Conservation (phyloP, 148 eudicot species). For the Silene latifolia region DNA sequence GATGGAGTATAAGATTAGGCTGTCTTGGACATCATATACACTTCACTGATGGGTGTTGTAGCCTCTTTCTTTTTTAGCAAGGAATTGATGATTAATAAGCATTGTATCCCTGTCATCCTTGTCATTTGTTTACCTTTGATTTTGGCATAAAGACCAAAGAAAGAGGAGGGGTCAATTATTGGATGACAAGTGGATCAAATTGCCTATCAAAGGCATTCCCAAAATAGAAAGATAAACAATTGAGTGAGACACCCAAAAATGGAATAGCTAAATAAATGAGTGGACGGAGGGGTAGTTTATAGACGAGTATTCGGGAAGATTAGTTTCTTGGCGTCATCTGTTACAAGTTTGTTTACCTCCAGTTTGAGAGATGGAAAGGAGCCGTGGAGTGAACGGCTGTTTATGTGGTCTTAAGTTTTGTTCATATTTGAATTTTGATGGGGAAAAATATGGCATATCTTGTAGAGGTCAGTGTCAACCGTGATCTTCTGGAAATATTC, state of each 20-base stretch:
- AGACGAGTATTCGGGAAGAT: neutral
- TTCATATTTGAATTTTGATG: conserved; percentile 1
- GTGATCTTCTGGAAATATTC: neutral
- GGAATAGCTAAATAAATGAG: no score
- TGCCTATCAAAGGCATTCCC: no score
- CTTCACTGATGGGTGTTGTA: neutral
- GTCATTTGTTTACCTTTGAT: no score
- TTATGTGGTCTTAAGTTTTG: neutral
- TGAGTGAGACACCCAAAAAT: no score
- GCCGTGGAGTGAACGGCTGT: conserved; percentile 18
- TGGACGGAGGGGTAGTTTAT: neutral
- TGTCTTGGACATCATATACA: no score
- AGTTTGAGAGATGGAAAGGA: neutral
- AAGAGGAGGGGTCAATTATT: no score
- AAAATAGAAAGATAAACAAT: no score
- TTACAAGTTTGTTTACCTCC: neutral
- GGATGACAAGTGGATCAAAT: no score
- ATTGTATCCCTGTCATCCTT: neutral
- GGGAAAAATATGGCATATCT: no score
- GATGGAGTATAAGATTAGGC: no score
- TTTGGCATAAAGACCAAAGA: no score
- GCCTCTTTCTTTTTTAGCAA: neutral
- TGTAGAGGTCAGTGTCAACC: neutral
- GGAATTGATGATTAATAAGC: neutral
- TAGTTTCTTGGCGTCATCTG: neutral